Percentiles rank a stretch among this genome's conserved stretches.
These are phyloP conservation scores for Artemisia tridentata DNA, from an alignment of 129 eudicot genomes.

Conservation along the genomic window DNA sequence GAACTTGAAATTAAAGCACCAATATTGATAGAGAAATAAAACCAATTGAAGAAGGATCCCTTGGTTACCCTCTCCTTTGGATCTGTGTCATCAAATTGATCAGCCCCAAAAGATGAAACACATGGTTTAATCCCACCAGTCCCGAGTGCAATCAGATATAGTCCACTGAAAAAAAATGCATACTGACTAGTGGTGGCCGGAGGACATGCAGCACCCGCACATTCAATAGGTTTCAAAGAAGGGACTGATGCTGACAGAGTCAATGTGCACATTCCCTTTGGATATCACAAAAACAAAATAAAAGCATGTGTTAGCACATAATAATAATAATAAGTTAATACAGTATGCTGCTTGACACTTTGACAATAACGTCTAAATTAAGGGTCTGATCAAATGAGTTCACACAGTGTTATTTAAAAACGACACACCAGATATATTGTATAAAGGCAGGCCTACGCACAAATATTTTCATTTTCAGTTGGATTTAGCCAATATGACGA, in stretches of 20 bases:
- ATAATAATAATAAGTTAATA: not conserved
- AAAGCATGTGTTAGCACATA: conserved; percentile 14
- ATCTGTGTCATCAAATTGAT: conserved; percentile 92
- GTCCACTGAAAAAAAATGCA: conserved; percentile 61
- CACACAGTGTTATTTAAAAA: no score
- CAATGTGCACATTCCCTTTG: conserved; percentile 71
- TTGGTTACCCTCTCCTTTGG: conserved; percentile 62
- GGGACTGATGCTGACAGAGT: conserved; percentile 74
- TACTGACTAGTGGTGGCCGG: conserved; percentile 64
- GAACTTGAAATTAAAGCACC: conserved; percentile 73
- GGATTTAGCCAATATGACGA: not conserved
- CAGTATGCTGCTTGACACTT: not conserved
- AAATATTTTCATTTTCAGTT: not conserved
- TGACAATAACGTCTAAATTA: not conserved
- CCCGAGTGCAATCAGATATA: conserved; percentile 86
- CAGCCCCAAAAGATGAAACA: conserved; percentile 94
- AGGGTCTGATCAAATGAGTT: no score
- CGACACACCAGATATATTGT: no score
- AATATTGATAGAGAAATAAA: conserved; percentile 70
- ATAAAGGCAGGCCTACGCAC: no score
- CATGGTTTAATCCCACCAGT: conserved; percentile 94
- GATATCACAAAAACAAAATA: not conserved
- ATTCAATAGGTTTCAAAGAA: conserved; percentile 67
- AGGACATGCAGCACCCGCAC: conserved; percentile 59
- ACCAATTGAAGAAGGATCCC: conserved; percentile 92